Evolutionary conservation across 345 rosid genomes (phyloP).

Genomic region (Mercurialis annua): DNA sequence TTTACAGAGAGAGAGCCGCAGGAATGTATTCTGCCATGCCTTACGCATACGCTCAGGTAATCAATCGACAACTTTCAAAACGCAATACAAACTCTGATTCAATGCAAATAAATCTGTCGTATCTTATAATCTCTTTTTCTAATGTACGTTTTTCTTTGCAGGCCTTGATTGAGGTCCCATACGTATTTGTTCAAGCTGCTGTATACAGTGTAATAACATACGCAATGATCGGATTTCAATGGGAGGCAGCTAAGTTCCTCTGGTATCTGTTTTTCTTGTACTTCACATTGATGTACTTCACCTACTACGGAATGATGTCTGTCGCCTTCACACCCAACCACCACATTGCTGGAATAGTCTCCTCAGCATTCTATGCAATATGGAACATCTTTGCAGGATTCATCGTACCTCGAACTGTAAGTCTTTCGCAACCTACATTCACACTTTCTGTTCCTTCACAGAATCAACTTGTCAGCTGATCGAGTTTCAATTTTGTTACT

Average conservation of each 20-base stretch:
- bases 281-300: conserved; percentile 20
- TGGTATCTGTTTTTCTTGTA: background rate
- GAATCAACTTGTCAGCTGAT: background rate
- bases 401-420: conserved; percentile 57
- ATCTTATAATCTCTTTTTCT: background rate
- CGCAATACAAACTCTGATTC: background rate
- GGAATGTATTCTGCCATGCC: conserved; percentile 77
- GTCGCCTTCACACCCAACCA: conserved; percentile 66
- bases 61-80: background rate
- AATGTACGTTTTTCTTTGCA: background rate
- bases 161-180: background rate
- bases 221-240: no score
- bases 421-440: background rate
- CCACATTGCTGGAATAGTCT: conserved; percentile 47
- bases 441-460: background rate
- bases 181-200: no score
- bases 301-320: conserved; percentile 66
- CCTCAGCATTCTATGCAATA: conserved; percentile 43
- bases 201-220: no score
- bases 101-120: background rate
- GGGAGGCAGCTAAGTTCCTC: background rate
- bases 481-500: background rate
- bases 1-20: conserved; percentile 71
- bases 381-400: conserved; percentile 67
- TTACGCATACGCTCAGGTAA: conserved; percentile 63